Evolutionary conservation across 2,329 filamentous ascomycete species (phyloP).

Genomic region (Venturia aucupariae): DNA sequence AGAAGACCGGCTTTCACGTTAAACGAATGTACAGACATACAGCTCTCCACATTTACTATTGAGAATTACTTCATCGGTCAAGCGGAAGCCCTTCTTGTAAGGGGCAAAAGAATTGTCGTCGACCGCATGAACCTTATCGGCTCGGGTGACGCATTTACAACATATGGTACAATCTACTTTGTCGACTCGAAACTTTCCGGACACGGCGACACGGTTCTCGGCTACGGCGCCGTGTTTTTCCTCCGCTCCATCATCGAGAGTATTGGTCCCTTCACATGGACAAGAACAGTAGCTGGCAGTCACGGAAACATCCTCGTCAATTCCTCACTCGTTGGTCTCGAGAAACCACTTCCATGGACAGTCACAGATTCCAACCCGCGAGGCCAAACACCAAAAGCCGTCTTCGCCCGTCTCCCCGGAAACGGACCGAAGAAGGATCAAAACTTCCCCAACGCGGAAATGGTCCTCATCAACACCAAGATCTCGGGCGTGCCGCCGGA

Average conservation of each 20-base stretch:
- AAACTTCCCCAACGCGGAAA: slow-evolving; percentile 15
- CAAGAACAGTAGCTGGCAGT: slow-evolving; percentile 14
- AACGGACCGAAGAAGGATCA: slow-evolving; percentile 7
- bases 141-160: slow-evolving; percentile 18
- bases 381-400: slow-evolving; percentile 11
- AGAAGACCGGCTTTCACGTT: slow-evolving; percentile 17
- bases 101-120: slow-evolving; percentile 16
- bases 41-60: slow-evolving; percentile 17
- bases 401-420: slow-evolving; percentile 12
- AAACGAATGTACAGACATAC: slow-evolving; percentile 14
- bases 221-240: slow-evolving; percentile 16
- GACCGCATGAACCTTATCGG: slow-evolving; percentile 17
- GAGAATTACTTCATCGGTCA: slow-evolving; percentile 18
- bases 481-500: slow-evolving; percentile 15
- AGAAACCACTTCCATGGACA: slow-evolving; percentile 13
- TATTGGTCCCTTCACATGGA: slow-evolving; percentile 14
- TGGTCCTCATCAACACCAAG: slow-evolving; percentile 15
- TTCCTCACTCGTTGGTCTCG: slow-evolving; percentile 6
- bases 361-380: slow-evolving; percentile 6
- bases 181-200: slow-evolving; percentile 14
- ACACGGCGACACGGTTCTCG: slow-evolving; percentile 18
- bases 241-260: slow-evolving; percentile 13
- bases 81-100: slow-evolving; percentile 17
- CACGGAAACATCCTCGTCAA: slow-evolving; percentile 18
- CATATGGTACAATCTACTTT: slow-evolving; percentile 17